These are phyloP conservation scores for Backusella circina DNA, from an alignment of 192 early-diverging fungal genomes.

Conservation along the genomic window DNA sequence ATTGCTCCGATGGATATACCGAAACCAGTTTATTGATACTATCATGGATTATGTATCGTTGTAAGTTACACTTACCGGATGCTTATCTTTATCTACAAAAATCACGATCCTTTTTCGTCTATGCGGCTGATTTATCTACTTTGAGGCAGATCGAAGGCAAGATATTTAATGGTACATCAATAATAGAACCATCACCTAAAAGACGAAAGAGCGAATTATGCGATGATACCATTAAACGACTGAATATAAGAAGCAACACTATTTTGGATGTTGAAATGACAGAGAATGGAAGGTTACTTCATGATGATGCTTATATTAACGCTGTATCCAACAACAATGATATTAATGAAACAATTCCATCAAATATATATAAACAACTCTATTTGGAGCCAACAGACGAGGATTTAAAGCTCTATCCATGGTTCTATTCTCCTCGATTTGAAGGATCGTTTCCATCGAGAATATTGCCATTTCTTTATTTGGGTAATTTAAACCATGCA, in stretches of 20 bases:
- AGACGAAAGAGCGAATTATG: background rate
- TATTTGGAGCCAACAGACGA: background rate
- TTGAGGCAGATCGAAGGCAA: conserved; percentile 40
- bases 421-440: conserved; percentile 53
- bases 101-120: conserved; percentile 57
- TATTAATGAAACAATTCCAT: background rate
- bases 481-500: conserved; percentile 60
- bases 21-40: conserved; percentile 48
- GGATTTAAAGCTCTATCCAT: conserved; percentile 26
- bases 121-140: conserved; percentile 42
- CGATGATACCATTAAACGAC: background rate
- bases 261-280: background rate
- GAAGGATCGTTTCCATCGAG: conserved; percentile 61
- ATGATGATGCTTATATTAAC: background rate
- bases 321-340: background rate
- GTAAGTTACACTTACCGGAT: conserved; percentile 41
- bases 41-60: conserved; percentile 46
- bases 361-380: background rate
- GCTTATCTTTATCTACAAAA: conserved; percentile 52
- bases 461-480: conserved; percentile 54
- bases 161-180: conserved; percentile 31
- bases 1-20: conserved; percentile 58
- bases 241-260: background rate
- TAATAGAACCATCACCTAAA: background rate
- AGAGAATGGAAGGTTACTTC: background rate